Conservation (phyloP, 1,139 yeast genomes). For the Zygosaccharomyces sapae region DNA sequence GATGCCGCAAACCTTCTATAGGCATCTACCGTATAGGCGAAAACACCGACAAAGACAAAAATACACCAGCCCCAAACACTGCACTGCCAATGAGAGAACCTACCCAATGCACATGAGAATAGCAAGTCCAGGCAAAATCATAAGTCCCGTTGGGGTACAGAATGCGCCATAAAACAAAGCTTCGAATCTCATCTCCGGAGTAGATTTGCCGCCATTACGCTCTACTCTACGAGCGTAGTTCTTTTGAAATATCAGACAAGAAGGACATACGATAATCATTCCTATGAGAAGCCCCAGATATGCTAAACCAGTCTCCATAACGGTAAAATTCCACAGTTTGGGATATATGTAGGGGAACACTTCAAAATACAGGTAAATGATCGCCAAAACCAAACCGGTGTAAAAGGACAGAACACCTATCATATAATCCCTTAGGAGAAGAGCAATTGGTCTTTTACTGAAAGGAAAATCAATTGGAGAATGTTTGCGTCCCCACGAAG, state of each 20-base stretch:
- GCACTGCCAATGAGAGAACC: constrained; percentile 64
- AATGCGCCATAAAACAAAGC: constrained; percentile 45
- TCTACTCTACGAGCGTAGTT: constrained; percentile 33
- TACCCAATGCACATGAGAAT: constrained; percentile 60
- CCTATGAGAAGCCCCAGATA: constrained; percentile 54
- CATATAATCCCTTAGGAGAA: constrained; percentile 59
- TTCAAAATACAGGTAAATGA: constrained; percentile 59
- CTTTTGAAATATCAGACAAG: constrained; percentile 37
- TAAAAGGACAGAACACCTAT: constrained; percentile 56
- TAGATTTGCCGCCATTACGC: constrained; percentile 39
- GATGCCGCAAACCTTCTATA: constrained; percentile 66
- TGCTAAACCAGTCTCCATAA: constrained; percentile 52
- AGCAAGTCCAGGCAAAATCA: constrained; percentile 75
- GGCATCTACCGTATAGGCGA: constrained; percentile 61
- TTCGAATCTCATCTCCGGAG: constrained; percentile 61
- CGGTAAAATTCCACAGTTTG: constrained; percentile 44
- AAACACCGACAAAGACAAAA: constrained; percentile 52
- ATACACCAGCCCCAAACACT: constrained; percentile 55
- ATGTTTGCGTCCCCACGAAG: constrained; percentile 42
- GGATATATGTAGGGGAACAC: constrained; percentile 56
- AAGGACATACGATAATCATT: constrained; percentile 38
- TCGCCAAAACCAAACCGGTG: constrained; percentile 56
- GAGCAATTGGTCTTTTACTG: constrained; percentile 53
- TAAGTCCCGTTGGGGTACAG: constrained; percentile 61
- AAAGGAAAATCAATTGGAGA: constrained; percentile 38